Conservation (phyloP, 1,139 yeast species). For the Kurtzmaniella quercitrusa region DNA sequence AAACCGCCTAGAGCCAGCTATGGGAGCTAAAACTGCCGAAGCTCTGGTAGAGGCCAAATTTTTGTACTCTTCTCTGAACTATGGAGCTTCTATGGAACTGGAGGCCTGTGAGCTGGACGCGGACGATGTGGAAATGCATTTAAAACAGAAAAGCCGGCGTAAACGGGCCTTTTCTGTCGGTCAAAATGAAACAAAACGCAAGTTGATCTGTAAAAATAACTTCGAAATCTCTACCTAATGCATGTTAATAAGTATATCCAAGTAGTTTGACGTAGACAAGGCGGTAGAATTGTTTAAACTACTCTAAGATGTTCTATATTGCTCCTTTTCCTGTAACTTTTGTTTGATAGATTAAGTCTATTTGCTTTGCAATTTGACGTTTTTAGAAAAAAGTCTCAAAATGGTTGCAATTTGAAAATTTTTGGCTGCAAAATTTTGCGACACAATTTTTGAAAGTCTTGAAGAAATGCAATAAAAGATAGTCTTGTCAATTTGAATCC, state of each 20-base stretch:
- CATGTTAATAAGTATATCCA: background rate
- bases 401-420: background rate
- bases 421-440: background rate
- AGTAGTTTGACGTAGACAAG: too few relatives aligned
- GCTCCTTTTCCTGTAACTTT: too few relatives aligned
- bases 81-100: constrained; percentile 3
- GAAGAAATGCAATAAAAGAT: background rate
- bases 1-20: constrained; percentile 3
- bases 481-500: too few relatives aligned
- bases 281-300: too few relatives aligned
- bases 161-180: constrained; percentile 39
- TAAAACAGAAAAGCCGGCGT: constrained; percentile 21
- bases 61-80: constrained; percentile 19
- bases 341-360: background rate
- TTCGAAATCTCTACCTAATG: constrained; percentile 13
- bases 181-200: constrained; percentile 32
- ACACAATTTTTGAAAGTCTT: too few relatives aligned
- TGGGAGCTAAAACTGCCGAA: constrained; percentile 4
- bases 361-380: background rate
- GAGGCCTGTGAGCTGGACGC: constrained; percentile 16
- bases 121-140: constrained; percentile 26
- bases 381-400: background rate
- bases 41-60: constrained; percentile 16
- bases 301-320: too few relatives aligned
- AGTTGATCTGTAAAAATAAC: constrained; percentile 29